Evolutionary conservation across 208 protist genomes (phyloP).

Genomic region (Trypanosoma brucei): DNA sequence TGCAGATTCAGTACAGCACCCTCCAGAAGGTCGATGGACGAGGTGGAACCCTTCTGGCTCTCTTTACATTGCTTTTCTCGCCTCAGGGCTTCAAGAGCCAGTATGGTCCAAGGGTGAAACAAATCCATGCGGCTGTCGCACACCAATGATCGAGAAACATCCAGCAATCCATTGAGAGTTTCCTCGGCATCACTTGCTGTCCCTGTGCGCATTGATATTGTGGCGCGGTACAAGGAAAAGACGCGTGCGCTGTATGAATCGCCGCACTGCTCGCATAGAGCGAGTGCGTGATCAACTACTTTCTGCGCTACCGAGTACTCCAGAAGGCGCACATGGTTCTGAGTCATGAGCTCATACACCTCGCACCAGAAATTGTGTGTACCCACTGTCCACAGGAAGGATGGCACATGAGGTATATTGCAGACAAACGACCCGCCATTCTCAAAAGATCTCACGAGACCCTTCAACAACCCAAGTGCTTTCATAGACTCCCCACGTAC

Average conservation of each 20-base stretch:
- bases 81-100: constrained; percentile 26
- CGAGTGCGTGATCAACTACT: constrained; percentile 30
- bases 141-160: constrained; percentile 11
- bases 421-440: neutral
- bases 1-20: constrained; percentile 6
- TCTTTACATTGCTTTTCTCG: constrained; percentile 1
- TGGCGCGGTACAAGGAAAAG: constrained; percentile 43
- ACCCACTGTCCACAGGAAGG: constrained; percentile 37
- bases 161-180: constrained; percentile 20
- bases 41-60: neutral
- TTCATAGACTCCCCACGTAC: constrained; percentile 19
- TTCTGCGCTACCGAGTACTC: constrained; percentile 27
- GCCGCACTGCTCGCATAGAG: constrained; percentile 38
- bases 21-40: constrained; percentile 5
- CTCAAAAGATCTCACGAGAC: constrained; percentile 10
- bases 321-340: constrained; percentile 39
- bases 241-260: constrained; percentile 41
- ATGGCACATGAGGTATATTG: constrained; percentile 20
- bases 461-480: constrained; percentile 9
- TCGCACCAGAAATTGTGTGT: constrained; percentile 49
- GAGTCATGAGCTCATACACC: constrained; percentile 29
- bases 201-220: constrained; percentile 25
- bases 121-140: constrained; percentile 25
- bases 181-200: constrained; percentile 8
- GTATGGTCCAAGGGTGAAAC: constrained; percentile 26